Base-by-base conservation (phyloP, 2,329 filamentous ascomycete genomes). In the Nemania serpens region DNA sequence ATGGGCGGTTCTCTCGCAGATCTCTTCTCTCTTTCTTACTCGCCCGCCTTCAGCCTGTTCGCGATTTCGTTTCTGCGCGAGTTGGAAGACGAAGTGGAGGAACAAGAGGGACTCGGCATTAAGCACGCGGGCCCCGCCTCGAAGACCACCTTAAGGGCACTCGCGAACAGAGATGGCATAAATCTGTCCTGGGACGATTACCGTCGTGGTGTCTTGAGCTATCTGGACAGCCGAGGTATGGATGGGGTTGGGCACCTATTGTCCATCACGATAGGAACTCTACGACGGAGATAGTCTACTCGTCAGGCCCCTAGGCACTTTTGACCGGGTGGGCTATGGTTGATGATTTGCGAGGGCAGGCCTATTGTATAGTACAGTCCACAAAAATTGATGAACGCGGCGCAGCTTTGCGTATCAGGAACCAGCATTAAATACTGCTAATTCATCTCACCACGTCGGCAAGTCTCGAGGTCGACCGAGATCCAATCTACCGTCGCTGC, bases 191-290 rank as follows among this genome's bases (percentile, higher is more conserved):
- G 90, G 89, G 85, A 88, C 68, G 86, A 90, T 51, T 96, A 93
- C 73, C 82, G 90, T 59, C 78, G 91, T 5, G 83, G 85, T n/a
- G 88, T 94, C 63, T 76, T 96, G 58, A 81, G 82, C 51, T 86
- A 87, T 75, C 75, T 96, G 63, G 88, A 89, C 60, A 78, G 76
- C 5, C 82, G 82, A 55, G 89, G 89, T 0, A 81, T 90, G 47
- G 76, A 74, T 11, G 92, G 92, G 0, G 81, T 94, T 33, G 83
- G 84, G 15, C 82, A 88, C 64, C 76, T 96, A 69, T 88, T 96
- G 82, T 90, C 90, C 74, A 91, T 87, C 68, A 93, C 91, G 1
- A 92, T 95, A 85, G 91, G 89, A 72, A 86, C 88, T 52, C 75
- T 94, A 67, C 87, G 86, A 75, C 84, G 79, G 61, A 75, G 76